Evolutionary conservation across 2,329 filamentous ascomycete species (phyloP).

Genomic region (Tothia fuscella): DNA sequence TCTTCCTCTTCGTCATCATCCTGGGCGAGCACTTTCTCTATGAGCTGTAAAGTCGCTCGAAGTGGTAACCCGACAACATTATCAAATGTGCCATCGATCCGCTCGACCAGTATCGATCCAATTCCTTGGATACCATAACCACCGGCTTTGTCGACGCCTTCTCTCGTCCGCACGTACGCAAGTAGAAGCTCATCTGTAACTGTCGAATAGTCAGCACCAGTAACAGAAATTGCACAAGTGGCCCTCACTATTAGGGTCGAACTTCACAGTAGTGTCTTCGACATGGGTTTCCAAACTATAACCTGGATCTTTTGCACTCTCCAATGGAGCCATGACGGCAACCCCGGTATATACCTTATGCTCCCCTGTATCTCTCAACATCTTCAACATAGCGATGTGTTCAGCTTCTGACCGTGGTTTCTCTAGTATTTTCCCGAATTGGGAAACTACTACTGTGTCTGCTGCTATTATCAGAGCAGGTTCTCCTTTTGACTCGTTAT

Average conservation of each 20-base stretch:
- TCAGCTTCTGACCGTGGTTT: constrained; percentile 76
- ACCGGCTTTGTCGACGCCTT: constrained; percentile 92
- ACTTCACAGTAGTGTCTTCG: constrained; percentile 86
- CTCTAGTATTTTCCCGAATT: constrained; percentile 69
- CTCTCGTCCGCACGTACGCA: constrained; percentile 68
- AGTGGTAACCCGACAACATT: constrained; percentile 90
- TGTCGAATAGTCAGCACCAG: constrained; percentile 13
- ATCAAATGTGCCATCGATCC: constrained; percentile 79
- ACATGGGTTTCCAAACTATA: constrained; percentile 72
- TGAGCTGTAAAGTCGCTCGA: constrained; percentile 62
- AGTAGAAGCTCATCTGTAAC: constrained; percentile 73
- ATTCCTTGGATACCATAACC: constrained; percentile 91
- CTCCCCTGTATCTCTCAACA: constrained; percentile 60
- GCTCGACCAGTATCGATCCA: constrained; percentile 76
- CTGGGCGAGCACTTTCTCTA: no score
- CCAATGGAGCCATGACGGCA: constrained; percentile 68
- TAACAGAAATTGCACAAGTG: background rate
- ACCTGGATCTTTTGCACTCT: constrained; percentile 69
- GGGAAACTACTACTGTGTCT: constrained; percentile 77
- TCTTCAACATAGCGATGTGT: constrained; percentile 73
- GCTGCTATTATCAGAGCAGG: constrained; percentile 79
- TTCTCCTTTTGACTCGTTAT: constrained; percentile 48
- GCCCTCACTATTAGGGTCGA: constrained; percentile 49
- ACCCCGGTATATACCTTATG: constrained; percentile 54
- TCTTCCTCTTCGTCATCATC: no score